Evolutionary conservation across 768 basidiomycete species (phyloP), one percentile per base, ranked within the genome.

Genomic region (Tylopilus rubrobrunneus): DNA sequence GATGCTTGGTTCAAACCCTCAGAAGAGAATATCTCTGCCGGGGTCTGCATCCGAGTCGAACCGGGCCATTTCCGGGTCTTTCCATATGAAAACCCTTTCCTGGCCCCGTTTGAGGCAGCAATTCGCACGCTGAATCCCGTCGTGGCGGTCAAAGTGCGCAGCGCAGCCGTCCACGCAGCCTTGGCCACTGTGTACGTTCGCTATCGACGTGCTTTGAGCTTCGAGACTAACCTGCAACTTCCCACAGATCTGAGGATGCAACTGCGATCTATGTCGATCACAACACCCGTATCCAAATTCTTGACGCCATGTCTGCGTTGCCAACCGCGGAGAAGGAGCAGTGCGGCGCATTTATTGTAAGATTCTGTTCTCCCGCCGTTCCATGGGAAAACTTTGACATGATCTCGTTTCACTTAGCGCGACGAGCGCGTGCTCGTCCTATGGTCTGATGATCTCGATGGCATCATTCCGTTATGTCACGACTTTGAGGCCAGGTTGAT

Each of bases 311-410:
- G 63, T 59, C 64, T 44, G 79, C 83, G 56, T 74, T 95, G 28
- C 80, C 86, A 10, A 78, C 80, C 43, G 90, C 92, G 4, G 89
- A 94, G 68, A 93, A 92, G 71, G 91, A 94, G 63, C 92, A 94
- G 64, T 92, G 88, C 51, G 92, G 84, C 14, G 92, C 92, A 17
- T 94, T 95, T 69, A 80, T 92, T 55, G 89, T 89, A 62, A 67
- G 87, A 12, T 37, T 28, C 31, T 14, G 7, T 11, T 3, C 31
- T 23, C 11, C 33, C 19, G 43, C 9, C 5, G 7, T 19, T 0
- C 28, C 5, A 6, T 27, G n/a, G 10, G 11, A 40, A 46, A n/a
- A 39, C 42, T 43, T 44, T 57, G 27, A 52, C 48, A 33, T 36
- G 21, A 42, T 23, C 10, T 14, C 48, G 31, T 49, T 52, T 51